These are phyloP conservation scores for Hortiboletus flavorubellus DNA, from an alignment of 768 basidiomycete genomes.

Conservation along the genomic window DNA sequence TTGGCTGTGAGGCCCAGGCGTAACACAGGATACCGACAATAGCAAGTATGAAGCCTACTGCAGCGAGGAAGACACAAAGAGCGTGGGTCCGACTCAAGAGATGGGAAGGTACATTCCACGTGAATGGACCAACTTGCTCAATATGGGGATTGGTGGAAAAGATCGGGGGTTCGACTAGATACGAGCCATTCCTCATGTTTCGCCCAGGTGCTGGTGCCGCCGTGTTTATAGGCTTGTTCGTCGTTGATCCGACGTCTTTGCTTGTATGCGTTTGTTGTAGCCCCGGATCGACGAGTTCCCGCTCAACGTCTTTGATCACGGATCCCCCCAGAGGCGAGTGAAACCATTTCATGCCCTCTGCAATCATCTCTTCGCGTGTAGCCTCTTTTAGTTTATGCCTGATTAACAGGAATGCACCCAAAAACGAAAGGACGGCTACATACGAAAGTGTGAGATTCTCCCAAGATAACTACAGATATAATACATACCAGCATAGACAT, in stretches of 20 bases:
- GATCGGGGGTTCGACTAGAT: slow-evolving; percentile 28
- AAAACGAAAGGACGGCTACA: slow-evolving; percentile 45
- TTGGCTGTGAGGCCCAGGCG: slow-evolving; percentile 47
- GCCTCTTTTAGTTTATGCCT: slow-evolving; percentile 55
- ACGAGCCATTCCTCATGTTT: background rate
- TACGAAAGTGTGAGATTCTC: background rate
- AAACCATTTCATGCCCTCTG: slow-evolving; percentile 27
- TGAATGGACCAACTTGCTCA: slow-evolving; percentile 49
- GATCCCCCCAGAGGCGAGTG: slow-evolving; percentile 20
- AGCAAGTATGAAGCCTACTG: slow-evolving; percentile 48
- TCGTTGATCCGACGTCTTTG: background rate
- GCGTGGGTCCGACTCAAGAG: slow-evolving; percentile 48
- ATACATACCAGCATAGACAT: slow-evolving; percentile 46
- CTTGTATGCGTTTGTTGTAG: background rate
- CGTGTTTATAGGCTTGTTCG: background rate
- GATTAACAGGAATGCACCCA: slow-evolving; percentile 54
- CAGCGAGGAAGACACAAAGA: slow-evolving; percentile 46
- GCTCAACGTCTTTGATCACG: slow-evolving; percentile 12
- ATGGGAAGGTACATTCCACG: slow-evolving; percentile 36
- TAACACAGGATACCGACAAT: slow-evolving; percentile 49
- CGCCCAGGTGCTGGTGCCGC: background rate
- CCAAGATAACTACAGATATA: background rate
- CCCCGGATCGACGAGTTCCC: background rate
- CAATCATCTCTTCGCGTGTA: slow-evolving; percentile 43
- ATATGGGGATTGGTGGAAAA: slow-evolving; percentile 48